A percentile compares a stretch with the other conserved stretches of the same genome.
These are phyloP conservation scores for Solanum virginianum DNA, from an alignment of 257 asterid species.

Conservation along the genomic window DNA sequence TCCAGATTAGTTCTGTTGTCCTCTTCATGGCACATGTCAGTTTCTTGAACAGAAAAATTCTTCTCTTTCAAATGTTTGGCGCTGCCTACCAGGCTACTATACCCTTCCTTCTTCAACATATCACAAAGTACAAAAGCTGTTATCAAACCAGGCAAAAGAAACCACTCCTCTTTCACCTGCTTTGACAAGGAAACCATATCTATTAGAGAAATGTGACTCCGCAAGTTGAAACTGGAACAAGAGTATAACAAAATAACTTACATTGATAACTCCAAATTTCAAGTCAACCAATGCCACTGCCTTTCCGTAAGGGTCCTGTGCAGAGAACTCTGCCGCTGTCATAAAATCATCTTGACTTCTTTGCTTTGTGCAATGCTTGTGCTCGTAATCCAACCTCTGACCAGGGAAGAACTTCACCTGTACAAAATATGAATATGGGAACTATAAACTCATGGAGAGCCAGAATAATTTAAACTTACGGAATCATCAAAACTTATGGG, in stretches of 20 bases:
- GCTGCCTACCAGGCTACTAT: conserved; percentile 14
- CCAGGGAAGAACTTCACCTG: conserved; percentile 79
- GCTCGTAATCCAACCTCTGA: conserved; percentile 70
- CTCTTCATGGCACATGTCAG: conserved; percentile 12
- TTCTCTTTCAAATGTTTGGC: conserved; percentile 12
- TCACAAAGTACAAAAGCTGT: conserved; percentile 55
- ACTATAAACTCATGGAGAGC: not conserved
- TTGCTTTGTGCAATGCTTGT: conserved; percentile 47
- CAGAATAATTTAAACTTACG: not conserved
- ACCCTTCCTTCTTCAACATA: conserved; percentile 46
- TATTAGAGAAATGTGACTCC: not conserved
- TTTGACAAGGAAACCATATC: not conserved
- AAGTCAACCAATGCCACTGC: conserved; percentile 64
- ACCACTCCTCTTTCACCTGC: conserved; percentile 79
- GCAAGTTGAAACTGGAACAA: not conserved
- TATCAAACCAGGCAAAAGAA: conserved; percentile 42
- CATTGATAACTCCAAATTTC: conserved; percentile 56
- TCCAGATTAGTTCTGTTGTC: conserved; percentile 5
- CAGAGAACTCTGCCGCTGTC: conserved; percentile 74
- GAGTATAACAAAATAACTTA: conserved; percentile 6
- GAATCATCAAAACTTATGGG: not conserved
- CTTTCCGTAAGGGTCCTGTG: conserved; percentile 64
- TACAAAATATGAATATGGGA: not conserved
- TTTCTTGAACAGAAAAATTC: conserved; percentile 7
- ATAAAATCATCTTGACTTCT: conserved; percentile 32